phyloP scores from a whole-genome alignment of 306 rosid species.

The Hippophae tibetana region DNA sequence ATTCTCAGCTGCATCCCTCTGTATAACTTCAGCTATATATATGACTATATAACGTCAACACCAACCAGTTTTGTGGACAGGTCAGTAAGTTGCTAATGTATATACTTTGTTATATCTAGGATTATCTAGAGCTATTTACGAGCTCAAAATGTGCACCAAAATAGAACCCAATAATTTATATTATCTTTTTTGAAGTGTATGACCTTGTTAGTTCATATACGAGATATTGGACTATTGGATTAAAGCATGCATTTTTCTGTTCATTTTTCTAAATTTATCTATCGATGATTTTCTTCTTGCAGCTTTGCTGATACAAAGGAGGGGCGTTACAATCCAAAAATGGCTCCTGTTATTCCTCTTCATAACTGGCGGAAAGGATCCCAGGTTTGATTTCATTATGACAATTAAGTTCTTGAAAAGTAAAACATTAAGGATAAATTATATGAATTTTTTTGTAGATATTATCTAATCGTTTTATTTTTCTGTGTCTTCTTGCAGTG shows the following conservation, averaged over 20 bases:
- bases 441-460: constrained; percentile 3
- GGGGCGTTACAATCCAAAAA: constrained; percentile 93
- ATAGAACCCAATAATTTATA: no score
- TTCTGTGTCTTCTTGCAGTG: constrained; percentile 46
- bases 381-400: constrained; percentile 46
- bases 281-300: constrained; percentile 20
- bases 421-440: constrained; percentile 10
- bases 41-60: constrained; percentile 82
- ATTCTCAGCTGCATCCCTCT: constrained; percentile 93
- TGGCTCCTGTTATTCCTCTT: constrained; percentile 83
- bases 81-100: constrained; percentile 27
- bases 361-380: constrained; percentile 96
- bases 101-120: neutral
- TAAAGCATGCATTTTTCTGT: neutral
- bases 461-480: constrained; percentile 21
- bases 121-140: neutral
- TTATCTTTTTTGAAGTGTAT: no score
- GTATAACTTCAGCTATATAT: constrained; percentile 86
- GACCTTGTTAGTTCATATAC: no score
- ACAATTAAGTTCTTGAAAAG: constrained; percentile 10
- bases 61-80: constrained; percentile 93
- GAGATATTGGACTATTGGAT: neutral
- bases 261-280: neutral
- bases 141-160: neutral
- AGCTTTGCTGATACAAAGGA: constrained; percentile 95